Evolutionary conservation across 441 rosid species (phyloP), one percentile per base, ranked within the genome.

Genomic region (Viola pubescens): DNA sequence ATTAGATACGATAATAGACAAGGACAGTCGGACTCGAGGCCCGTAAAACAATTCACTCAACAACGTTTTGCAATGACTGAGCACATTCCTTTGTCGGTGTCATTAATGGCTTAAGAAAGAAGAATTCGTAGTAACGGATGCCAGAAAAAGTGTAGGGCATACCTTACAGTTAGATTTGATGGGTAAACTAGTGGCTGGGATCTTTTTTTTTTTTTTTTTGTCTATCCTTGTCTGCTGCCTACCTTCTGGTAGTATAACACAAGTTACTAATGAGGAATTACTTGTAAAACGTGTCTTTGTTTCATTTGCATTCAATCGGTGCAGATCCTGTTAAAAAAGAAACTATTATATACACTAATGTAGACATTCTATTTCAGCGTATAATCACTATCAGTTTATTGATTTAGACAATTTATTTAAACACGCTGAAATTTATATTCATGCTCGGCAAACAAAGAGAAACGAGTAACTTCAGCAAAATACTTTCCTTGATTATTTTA

Each of bases 221-320:
- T 9, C 46, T 12, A 34, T 48, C 19, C 43, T 37, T 53, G 75
- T 66, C 12, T 39, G 54, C 64, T 37, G 48, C 58, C 58, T 4
- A 58, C 56, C 51, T 3, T 39, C 2, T 26, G 2, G 19, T 16
- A 16, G 19, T 16, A 16, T 26, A 26, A 1, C 34, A 26, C 34
- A 26, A 26, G 34, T 2, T 26, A 26, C 34, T 26, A 26, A 26
- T 26, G 34, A 26, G 9, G 37, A 41, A 47, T 48, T 19, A 61
- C 26, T 2, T 16, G 65, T 5, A 37, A 37, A 19, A 8, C 26
- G 26, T 41, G 42, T 58, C 8, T 19, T 39, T 9, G 3, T 26
- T 26, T 26, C 47, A 51, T 41, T 43, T 26, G 57, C 48, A 41
- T 16, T 50, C 9, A 49, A 1, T 26, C 34, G 34, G 34, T 26